Evolutionary conservation across 2,329 filamentous ascomycete species (phyloP).

Genomic region (Hypoxylon sp.): DNA sequence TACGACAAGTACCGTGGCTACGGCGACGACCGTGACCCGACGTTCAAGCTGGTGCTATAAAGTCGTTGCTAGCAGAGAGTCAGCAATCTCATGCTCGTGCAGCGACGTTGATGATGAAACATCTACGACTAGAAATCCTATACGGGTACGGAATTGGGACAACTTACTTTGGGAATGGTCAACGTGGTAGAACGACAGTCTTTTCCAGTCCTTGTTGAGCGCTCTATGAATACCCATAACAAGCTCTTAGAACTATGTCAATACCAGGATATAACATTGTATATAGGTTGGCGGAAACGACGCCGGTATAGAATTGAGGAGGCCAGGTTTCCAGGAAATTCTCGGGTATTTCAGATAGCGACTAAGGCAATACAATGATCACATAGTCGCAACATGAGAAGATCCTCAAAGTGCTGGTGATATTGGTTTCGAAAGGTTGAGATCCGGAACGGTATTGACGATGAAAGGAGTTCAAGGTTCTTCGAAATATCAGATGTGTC

Average conservation of each 20-base stretch:
- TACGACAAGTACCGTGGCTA: constrained; percentile 64
- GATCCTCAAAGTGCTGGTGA: not conserved
- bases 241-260: constrained; percentile 1
- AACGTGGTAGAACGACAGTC: not conserved
- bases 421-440: too few relatives aligned
- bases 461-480: not conserved
- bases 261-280: constrained; percentile 5
- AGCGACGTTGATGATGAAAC: constrained; percentile 1
- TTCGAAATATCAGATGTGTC: too few relatives aligned
- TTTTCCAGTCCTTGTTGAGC: constrained; percentile 4
- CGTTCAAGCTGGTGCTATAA: constrained; percentile 68
- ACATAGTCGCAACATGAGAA: not conserved
- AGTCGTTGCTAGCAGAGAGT: constrained; percentile 13
- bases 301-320: constrained; percentile 11
- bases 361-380: constrained; percentile 8
- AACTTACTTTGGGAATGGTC: not conserved
- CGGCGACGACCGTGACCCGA: constrained; percentile 70
- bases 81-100: not conserved
- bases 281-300: constrained; percentile 1
- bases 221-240: not conserved
- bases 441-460: not conserved
- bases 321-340: constrained; percentile 1
- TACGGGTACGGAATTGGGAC: constrained; percentile 8
- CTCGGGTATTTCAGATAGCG: not conserved
- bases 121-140: not conserved